Evolutionary conservation across 2,329 filamentous ascomycete species (phyloP).

Genomic region (Microcyclosporella mali): DNA sequence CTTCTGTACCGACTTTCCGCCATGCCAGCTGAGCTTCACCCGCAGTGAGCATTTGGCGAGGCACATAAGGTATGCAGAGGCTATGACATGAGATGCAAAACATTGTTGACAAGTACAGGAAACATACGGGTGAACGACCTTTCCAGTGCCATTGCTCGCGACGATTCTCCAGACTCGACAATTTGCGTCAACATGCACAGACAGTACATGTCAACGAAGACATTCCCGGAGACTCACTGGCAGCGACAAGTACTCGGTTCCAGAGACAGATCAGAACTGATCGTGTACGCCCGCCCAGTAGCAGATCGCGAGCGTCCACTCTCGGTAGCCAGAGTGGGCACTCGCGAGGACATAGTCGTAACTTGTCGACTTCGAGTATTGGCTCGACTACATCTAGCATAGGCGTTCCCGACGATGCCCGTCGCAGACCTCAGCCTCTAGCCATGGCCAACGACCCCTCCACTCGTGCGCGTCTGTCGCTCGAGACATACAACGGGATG

Average conservation of each 20-base stretch:
- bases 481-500: slow-evolving; percentile 57
- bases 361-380: slow-evolving; percentile 84
- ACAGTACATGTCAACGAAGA: slow-evolving; percentile 97
- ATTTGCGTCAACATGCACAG: slow-evolving; percentile 91
- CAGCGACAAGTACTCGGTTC: slow-evolving; percentile 84
- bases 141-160: slow-evolving; percentile 95
- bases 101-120: slow-evolving; percentile 49
- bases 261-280: slow-evolving; percentile 89
- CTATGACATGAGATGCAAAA: slow-evolving; percentile 1
- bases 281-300: slow-evolving; percentile 66
- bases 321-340: slow-evolving; percentile 63
- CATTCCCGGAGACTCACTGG: slow-evolving; percentile 87
- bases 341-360: slow-evolving; percentile 71
- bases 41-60: slow-evolving; percentile 90
- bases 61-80: slow-evolving; percentile 68
- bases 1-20: slow-evolving; percentile 91
- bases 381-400: slow-evolving; percentile 66
- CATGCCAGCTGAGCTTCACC: slow-evolving; percentile 91
- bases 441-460: slow-evolving; percentile 65
- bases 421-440: slow-evolving; percentile 71
- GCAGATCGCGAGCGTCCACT: slow-evolving; percentile 70
- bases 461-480: slow-evolving; percentile 55
- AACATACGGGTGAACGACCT: slow-evolving; percentile 94
- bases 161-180: slow-evolving; percentile 88
- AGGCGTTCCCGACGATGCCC: slow-evolving; percentile 58